Base-by-base conservation (phyloP, 2,329 filamentous ascomycete genomes). In the Mycosphaerella sp. region DNA sequence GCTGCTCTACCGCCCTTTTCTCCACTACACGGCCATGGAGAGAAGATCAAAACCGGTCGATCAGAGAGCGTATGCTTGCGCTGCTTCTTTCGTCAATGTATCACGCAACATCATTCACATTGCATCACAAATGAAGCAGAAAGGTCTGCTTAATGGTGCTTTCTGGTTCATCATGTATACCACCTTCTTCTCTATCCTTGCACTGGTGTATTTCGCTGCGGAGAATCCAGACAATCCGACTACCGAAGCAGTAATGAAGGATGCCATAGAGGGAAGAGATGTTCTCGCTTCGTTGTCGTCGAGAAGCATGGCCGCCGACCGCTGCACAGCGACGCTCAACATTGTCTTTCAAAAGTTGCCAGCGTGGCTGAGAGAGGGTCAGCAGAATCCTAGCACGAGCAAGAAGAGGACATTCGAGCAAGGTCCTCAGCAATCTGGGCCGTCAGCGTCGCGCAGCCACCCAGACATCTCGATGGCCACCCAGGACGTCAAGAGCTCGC, bases 141-240 rank as follows among this genome's bases (percentile, higher is more conserved):
- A 85, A 62, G 80, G 84, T 3, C 74, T 88, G 6, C 73, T 93
- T n/a, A 84, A 85, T 55, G 88, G 87, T 0, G 85, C 87, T 0
- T 90, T 89, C 68, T 93, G 87, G 87, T 91, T 91, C 64, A 86
- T 87, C 59, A 81, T 91, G 65, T 91, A 89, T 64, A 89, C 86
- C 2, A 85, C 87, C 13, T 90, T 89, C 70, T 90, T 89, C 64
- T 84, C 86, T 12, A 85, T 91, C 28, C 73, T 93, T 28, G 87
- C 87, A 0, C 73, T 93, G 41, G 75, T 91, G 1, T 93, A 88
- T 64, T 91, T 86, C 64, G 85, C 86, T 0, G 74, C 89, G 12
- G 87, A 91, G 65, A 91, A 91, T 57, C 85, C 86, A 1, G 81
- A 87, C 54, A 88, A 86, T 62, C 73, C 79, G 3, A 86, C 84